Conservation (phyloP, 495 filamentous ascomycete species). For the Sporormia fimetaria region DNA sequence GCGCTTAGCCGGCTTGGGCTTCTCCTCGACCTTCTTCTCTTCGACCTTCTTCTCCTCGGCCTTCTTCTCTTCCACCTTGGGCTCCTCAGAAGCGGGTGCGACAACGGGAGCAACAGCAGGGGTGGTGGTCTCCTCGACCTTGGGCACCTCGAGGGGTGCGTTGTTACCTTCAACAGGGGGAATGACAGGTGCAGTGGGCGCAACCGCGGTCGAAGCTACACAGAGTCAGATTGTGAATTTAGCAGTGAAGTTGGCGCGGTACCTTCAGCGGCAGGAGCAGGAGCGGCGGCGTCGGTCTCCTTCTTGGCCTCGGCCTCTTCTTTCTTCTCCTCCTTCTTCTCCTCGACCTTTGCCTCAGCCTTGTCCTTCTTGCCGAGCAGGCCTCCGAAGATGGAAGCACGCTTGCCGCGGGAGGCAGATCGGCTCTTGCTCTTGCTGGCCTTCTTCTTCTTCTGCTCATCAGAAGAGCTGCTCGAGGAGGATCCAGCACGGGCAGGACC, state of each 20-base stretch:
- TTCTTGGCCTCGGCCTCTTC: slow-evolving; percentile 37
- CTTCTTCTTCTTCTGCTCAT: slow-evolving; percentile 33
- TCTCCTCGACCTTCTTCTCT: slow-evolving; percentile 12
- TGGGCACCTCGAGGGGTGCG: slow-evolving; percentile 25
- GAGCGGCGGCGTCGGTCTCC: slow-evolving; percentile 29
- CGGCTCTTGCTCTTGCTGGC: slow-evolving; percentile 39
- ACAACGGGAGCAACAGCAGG: slow-evolving; percentile 31
- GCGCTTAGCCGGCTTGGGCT: slow-evolving; percentile 33
- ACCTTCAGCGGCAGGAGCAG: slow-evolving; percentile 25
- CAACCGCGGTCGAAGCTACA: slow-evolving; percentile 3
- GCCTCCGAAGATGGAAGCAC: slow-evolving; percentile 66
- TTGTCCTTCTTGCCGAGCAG: slow-evolving; percentile 56
- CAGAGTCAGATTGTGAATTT: slow-evolving; percentile 3
- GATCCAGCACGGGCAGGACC: slow-evolving; percentile 23
- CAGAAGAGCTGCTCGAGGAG: slow-evolving; percentile 29
- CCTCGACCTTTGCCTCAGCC: slow-evolving; percentile 38
- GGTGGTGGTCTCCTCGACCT: slow-evolving; percentile 26
- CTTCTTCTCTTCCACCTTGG: slow-evolving; percentile 22
- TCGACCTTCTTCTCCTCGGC: too few relatives aligned
- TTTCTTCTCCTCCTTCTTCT: slow-evolving; percentile 42
- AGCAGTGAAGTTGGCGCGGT: slow-evolving; percentile 18
- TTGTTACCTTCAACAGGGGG: slow-evolving; percentile 29
- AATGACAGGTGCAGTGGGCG: slow-evolving; percentile 22
- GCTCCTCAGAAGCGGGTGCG: slow-evolving; percentile 28
- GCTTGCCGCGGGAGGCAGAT: slow-evolving; percentile 75